Evolutionary conservation across 2,329 filamentous ascomycete genomes (phyloP), one percentile per base, ranked within the genome.

Genomic region (Aspergillus sp.): DNA sequence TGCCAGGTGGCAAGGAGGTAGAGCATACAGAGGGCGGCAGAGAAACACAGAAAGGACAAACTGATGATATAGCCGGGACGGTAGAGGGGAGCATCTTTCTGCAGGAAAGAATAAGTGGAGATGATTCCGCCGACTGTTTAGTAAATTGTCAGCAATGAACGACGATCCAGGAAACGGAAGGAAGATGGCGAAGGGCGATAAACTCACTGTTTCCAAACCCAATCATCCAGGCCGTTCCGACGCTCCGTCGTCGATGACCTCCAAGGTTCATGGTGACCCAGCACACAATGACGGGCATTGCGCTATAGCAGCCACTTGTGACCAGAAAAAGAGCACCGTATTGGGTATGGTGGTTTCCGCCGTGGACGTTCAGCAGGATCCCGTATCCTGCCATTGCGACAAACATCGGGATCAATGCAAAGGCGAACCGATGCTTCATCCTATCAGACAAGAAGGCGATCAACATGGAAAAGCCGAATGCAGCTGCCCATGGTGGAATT

Each of bases 211-310:
- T 90, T 7, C 86, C 86, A 54, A 89, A 88, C 0, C 83, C 83
- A 39, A 90, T 74, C 63, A 89, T 85, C 83, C 83, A 89, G 1
- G 83, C 86, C 6, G 80, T 80, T 8, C 85, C 85, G 10, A 89
- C 78, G 6, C 81, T 76, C 39, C 85, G 75, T 3, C 85, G 77
- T 48, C 82, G 82, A 61, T 89, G 86, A 0, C 85, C 85, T 2
- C 80, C 80, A 1, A 88, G 71, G 57, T 89, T 90, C 80, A 88
- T 88, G 56, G 83, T 84, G 65, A 85, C 89, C 85, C 86, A 90
- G 64, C 85, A 89, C 5, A 89, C 79, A 39, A 89, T 80, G 29
- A 95, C 82, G 0, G 91, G 89, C 85, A 95, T 90, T n/a, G 89
- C 87, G 1, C 81, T 82, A 68, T 94, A 96, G 0, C 80, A 78